Base-by-base conservation (phyloP, 2,329 filamentous ascomycete species). In the Arachnomyces sp. region DNA sequence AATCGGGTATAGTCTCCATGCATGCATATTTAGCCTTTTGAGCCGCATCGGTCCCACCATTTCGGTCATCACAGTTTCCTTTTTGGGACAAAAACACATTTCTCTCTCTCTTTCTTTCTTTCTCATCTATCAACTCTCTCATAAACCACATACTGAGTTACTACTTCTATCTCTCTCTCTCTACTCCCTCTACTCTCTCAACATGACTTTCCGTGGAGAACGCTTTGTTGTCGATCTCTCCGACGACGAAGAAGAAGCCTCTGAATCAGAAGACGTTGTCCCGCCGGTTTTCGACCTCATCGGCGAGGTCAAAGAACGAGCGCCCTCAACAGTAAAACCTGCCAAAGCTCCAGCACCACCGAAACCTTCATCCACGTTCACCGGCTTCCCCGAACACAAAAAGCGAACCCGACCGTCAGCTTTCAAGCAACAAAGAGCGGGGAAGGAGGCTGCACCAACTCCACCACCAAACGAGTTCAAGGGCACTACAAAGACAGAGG, bases 341-440 rank as follows among this genome's bases (percentile, higher is more conserved):
- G 16, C 42, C n/a, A 34, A 45, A 16, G 55, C 59, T 9, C 52
- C 66, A 25, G 56, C 65, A 4, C 51, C 57, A 6, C 71, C 78
- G 15, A 80, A 77, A 47, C 73, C 84, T 3, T 80, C 83, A 7
- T 71, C 72, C 30, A 76, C 80, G 7, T 67, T 71, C 14, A 80
- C 77, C 9, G 92, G 92, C 1, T 96, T 96, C 52, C 92, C 92
- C n/a, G 78, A 81, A 43, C 89, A 88, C 61, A 92, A 84, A 61
- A 87, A 85, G 59, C 80, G 89, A 49, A 73, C 71, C 41, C 75
- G 76, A 42, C 65, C 77, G 6, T 95, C 88, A 2, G 76, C 83
- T 2, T 95, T 95, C 68, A 94, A 87, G 59, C 80, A 86, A 54
- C 77, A 80, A 55, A 72, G 76, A 45, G 59, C 56, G 7, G 54